Conservation (phyloP, 2,329 filamentous ascomycete genomes). For the Pseudogymnoascus sp. region DNA sequence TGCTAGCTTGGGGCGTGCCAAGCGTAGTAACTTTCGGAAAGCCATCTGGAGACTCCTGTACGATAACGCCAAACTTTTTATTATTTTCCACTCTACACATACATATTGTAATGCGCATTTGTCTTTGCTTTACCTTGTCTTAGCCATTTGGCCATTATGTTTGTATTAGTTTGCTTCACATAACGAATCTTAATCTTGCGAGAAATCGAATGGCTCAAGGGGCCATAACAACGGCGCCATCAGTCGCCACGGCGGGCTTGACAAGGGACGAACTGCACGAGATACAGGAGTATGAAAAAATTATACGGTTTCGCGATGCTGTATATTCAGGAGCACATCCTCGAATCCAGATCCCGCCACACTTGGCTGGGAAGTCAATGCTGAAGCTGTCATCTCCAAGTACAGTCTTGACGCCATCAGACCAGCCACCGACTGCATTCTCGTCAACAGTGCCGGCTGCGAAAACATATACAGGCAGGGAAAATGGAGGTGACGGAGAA, state of each 20-base stretch:
- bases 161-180: slow-evolving; percentile 4
- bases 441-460: slow-evolving; percentile 18
- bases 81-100: neutral
- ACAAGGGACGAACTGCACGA: slow-evolving; percentile 46
- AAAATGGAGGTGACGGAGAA: slow-evolving; percentile 10
- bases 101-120: neutral
- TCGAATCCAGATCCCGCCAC: slow-evolving; percentile 46
- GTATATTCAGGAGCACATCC: slow-evolving; percentile 70
- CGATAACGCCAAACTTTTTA: neutral
- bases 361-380: slow-evolving; percentile 28
- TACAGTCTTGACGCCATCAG: slow-evolving; percentile 18
- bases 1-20: neutral
- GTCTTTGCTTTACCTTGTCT: neutral
- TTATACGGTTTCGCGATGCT: slow-evolving; percentile 71
- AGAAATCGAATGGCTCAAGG: slow-evolving; percentile 26
- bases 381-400: slow-evolving; percentile 3
- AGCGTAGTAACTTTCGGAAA: neutral
- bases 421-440: slow-evolving; percentile 17
- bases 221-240: slow-evolving; percentile 28
- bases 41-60: neutral
- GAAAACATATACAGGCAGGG: slow-evolving; percentile 13
- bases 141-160: slow-evolving; percentile 2
- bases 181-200: slow-evolving; percentile 10
- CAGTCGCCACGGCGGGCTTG: slow-evolving; percentile 24
- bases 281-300: slow-evolving; percentile 65